Conservation (phyloP, 345 rosid species). For the Alliaria petiolata region DNA sequence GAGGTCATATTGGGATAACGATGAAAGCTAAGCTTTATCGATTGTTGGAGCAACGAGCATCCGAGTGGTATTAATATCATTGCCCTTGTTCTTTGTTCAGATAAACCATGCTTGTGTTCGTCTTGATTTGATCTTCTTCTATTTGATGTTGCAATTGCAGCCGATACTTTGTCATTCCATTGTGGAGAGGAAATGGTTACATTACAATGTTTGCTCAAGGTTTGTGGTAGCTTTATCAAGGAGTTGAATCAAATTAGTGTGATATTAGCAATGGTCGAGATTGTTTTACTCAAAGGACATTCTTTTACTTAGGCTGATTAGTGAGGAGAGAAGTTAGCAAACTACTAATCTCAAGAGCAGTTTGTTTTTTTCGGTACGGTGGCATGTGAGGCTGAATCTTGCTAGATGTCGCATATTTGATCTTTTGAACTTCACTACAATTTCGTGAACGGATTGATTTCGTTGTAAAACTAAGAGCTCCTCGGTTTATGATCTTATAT, state of each 20-base stretch:
- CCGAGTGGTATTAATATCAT: constrained; percentile 55
- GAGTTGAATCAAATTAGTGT: not conserved
- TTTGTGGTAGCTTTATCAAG: not conserved
- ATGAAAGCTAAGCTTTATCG: constrained; percentile 74
- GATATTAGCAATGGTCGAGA: not conserved
- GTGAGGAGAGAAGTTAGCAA: not conserved
- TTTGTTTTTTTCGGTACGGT: not conserved
- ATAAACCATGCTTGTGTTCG: not conserved
- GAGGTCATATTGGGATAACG: constrained; percentile 77
- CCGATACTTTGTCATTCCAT: constrained; percentile 79
- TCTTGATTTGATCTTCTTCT: constrained; percentile 5
- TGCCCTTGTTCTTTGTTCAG: constrained; percentile 3
- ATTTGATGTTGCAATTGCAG: constrained; percentile 41
- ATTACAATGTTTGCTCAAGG: constrained; percentile 81
- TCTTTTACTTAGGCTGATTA: not conserved
- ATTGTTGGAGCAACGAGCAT: constrained; percentile 72
- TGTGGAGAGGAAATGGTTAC: constrained; percentile 92
- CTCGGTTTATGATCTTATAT: not conserved
- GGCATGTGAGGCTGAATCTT: not conserved
- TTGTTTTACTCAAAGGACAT: not conserved
- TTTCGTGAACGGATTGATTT: not conserved
- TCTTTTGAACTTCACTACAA: not conserved
- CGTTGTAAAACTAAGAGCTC: not conserved
- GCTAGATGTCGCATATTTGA: not conserved
- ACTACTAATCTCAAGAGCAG: not conserved